Percentiles rank a stretch among this genome's conserved stretches.
Conservation (phyloP, 192 early-diverging fungal genomes). For the Umbelopsis sp. region DNA sequence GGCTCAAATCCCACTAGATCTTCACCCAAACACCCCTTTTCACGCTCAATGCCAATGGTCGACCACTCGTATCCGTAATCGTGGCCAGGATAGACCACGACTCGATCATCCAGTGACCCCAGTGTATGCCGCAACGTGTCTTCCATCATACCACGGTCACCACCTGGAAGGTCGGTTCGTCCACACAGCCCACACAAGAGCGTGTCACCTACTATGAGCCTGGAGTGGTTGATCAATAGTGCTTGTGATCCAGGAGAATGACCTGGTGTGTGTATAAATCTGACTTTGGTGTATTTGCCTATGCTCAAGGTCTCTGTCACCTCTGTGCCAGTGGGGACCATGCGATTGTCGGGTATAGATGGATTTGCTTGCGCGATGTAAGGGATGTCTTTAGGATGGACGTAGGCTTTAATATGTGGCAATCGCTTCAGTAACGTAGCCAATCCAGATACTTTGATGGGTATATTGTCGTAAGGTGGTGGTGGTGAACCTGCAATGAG, state of each 20-base stretch:
- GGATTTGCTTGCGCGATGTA: conserved; percentile 71
- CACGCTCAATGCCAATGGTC: conserved; percentile 66
- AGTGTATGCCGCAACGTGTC: conserved; percentile 71
- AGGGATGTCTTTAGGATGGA: conserved; percentile 78
- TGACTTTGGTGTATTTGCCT: conserved; percentile 54
- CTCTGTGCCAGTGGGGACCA: conserved; percentile 34
- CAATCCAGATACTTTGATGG: conserved; percentile 80
- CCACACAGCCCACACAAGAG: conserved; percentile 80
- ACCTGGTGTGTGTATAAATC: conserved; percentile 91
- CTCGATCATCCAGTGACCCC: conserved; percentile 55
- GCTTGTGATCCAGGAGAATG: conserved; percentile 90
- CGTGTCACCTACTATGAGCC: conserved; percentile 88
- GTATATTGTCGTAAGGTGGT: conserved; percentile 79
- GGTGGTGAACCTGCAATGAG: conserved; percentile 59
- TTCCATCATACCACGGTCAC: conserved; percentile 63
- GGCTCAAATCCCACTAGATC: conserved; percentile 45
- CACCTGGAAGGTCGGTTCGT: conserved; percentile 83
- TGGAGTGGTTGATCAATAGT: conserved; percentile 70
- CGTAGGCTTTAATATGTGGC: conserved; percentile 74
- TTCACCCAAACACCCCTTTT: conserved; percentile 45
- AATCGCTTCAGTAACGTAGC: conserved; percentile 71
- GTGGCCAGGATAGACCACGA: conserved; percentile 90
- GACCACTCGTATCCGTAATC: conserved; percentile 85
- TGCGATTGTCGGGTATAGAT: conserved; percentile 29
- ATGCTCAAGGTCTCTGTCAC: conserved; percentile 31